These are phyloP conservation scores for Hypseocharis bilobata DNA, from an alignment of 441 rosid genomes.

Conservation along the genomic window DNA sequence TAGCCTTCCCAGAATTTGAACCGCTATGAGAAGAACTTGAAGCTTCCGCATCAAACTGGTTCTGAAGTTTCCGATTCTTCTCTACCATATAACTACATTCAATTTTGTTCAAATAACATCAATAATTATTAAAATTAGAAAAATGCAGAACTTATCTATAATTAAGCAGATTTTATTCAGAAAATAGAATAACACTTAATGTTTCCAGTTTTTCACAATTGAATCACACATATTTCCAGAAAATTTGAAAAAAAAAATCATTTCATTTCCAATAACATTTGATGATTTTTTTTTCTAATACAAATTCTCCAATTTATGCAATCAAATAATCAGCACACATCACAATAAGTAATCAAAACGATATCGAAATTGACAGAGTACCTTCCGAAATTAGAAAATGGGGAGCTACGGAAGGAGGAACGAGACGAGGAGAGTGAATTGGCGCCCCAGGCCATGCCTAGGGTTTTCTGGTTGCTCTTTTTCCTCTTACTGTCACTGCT, in stretches of 20 bases:
- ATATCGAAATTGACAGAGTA: slow-evolving; percentile 11
- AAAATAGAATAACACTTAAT: not conserved
- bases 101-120: slow-evolving; percentile 14
- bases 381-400: slow-evolving; percentile 83
- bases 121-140: slow-evolving; percentile 2
- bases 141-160: too few relatives aligned
- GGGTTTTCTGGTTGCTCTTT: slow-evolving; percentile 65
- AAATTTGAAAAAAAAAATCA: not conserved
- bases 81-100: slow-evolving; percentile 62
- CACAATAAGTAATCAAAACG: not conserved
- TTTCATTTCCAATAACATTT: not conserved
- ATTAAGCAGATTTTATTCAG: too few relatives aligned
- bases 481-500: slow-evolving; percentile 33
- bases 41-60: slow-evolving; percentile 61
- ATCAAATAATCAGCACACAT: not conserved
- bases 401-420: slow-evolving; percentile 57
- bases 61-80: slow-evolving; percentile 71
- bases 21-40: slow-evolving; percentile 34
- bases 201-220: not conserved
- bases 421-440: slow-evolving; percentile 64
- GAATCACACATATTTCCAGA: too few relatives aligned
- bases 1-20: slow-evolving; percentile 36
- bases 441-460: slow-evolving; percentile 86
- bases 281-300: too few relatives aligned
- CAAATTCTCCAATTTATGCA: not conserved